Evolutionary conservation across 148 eudicot genomes (phyloP).

Genomic region (Polygonum aviculare): DNA sequence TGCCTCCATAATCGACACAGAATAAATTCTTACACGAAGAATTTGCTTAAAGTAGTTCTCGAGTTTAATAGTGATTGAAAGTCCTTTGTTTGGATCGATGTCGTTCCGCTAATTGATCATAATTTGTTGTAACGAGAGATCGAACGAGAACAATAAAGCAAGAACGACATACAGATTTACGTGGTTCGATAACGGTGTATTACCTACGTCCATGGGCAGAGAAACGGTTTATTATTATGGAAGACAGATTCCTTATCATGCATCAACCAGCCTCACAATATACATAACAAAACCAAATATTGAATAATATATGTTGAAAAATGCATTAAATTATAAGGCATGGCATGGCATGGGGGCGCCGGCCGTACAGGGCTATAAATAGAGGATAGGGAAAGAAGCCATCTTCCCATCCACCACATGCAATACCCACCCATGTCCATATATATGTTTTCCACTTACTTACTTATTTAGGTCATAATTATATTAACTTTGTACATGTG

Average conservation of each 20-base stretch:
- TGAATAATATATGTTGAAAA: neutral
- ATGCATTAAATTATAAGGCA: neutral
- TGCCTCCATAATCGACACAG: neutral
- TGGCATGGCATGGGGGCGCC: neutral
- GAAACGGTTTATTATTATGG: too few species aligned
- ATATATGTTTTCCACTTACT: too few species aligned
- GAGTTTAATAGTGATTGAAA: neutral
- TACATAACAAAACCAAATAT: neutral
- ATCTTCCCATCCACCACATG: neutral
- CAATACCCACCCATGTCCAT: too few species aligned
- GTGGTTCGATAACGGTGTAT: too few species aligned
- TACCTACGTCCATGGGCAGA: too few species aligned
- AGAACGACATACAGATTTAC: too few species aligned
- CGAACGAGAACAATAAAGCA: too few species aligned
- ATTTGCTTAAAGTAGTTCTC: neutral
- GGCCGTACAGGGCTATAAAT: constrained; percentile 1
- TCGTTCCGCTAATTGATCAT: too few species aligned
- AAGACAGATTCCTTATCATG: neutral
- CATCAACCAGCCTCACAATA: neutral
- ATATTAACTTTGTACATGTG: too few species aligned
- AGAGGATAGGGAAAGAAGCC: neutral
- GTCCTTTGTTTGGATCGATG: neutral
- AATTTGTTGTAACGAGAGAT: too few species aligned
- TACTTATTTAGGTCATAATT: too few species aligned
- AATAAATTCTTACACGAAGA: neutral